Base-by-base conservation (phyloP, 306 rosid species). In the Gleditsia sinensis region DNA sequence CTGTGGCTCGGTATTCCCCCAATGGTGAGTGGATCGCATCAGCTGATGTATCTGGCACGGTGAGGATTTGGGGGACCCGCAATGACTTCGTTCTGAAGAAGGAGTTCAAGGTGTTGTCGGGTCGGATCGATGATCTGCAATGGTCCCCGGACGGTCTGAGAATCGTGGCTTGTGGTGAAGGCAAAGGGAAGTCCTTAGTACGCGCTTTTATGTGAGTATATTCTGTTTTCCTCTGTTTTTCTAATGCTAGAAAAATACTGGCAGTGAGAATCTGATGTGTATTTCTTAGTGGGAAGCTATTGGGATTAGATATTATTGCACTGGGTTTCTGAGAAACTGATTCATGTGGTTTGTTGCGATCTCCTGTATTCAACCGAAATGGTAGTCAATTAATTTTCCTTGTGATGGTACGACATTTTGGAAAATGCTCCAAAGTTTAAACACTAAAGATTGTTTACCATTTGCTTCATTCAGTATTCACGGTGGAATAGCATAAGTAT, bases 11-110 rank as follows among this genome's bases (percentile, higher is more conserved):
- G 17, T 94, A 82, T 72, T 94, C 99, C 4, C 99, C 99, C 4
- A 94, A 94, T 67, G 92, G 86, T 21, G 97, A 94, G 83, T 94
- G 99, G 99, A 85, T 94, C 55, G 96, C 97, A 14, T 92, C 97
- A 1, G 95, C 96, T 19, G 99, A 94, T 66, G 89, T 85, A 8
- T 90, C 96, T 45, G 97, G 97, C 54, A 72, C 84, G 23, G 90
- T 92, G 55, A 86, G 97, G 92, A 88, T 94, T 81, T 94, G 96
- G 99, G 99, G 97, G 19, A 86, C 97, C 4, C 95, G 86, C 55
- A 84, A 78, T 39, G 88, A 84, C 28, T 94, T 85, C 75, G 96
- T 94, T 59, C 62, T 94, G 81, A 94, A 92, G 92, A 94, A 91
- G 75, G 97, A 94, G 85, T 94, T 90, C 75, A 86, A 88, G 80